Evolutionary conservation across 2,329 filamentous ascomycete species (phyloP).

Genomic region (Phyllosticta citribraziliensis): DNA sequence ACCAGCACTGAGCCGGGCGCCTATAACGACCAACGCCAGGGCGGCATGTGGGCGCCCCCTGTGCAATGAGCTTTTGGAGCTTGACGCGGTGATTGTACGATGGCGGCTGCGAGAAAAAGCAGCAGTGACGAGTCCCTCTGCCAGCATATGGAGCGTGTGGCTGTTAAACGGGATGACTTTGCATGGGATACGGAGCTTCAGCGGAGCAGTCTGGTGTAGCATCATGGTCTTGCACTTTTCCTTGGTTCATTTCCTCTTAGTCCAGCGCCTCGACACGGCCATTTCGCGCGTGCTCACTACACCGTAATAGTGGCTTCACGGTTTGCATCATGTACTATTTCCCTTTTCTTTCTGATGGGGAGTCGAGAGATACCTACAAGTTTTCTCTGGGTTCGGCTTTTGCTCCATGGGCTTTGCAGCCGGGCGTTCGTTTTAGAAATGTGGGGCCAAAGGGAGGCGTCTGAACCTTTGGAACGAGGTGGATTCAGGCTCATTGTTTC

Average conservation of each 20-base stretch:
- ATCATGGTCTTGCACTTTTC: constrained; percentile 14
- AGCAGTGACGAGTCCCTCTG: constrained; percentile 1
- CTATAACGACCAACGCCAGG: constrained; percentile 32
- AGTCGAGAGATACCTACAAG: constrained; percentile 10
- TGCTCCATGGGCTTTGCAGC: constrained; percentile 7
- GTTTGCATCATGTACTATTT: constrained; percentile 11
- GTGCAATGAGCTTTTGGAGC: constrained; percentile 25
- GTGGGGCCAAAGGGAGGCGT: constrained; percentile 10
- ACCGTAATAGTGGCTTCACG: constrained; percentile 9
- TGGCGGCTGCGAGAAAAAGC: constrained; percentile 1
- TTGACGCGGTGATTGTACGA: constrained; percentile 15
- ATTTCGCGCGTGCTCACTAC: constrained; percentile 3
- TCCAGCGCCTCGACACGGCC: constrained; percentile 11
- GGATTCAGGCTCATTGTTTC: not conserved
- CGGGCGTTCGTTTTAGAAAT: constrained; percentile 10
- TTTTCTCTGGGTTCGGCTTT: constrained; percentile 10
- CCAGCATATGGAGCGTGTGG: not conserved
- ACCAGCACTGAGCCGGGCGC: constrained; percentile 58
- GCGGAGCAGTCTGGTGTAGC: constrained; percentile 10
- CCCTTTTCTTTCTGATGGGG: constrained; percentile 14
- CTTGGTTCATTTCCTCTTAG: constrained; percentile 20
- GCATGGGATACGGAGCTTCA: constrained; percentile 10
- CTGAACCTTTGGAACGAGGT: constrained; percentile 3
- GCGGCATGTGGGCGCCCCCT: constrained; percentile 33
- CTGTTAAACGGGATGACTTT: constrained; percentile 4